Conservation (phyloP, 495 filamentous ascomycete species). For the Pseudevernia furfuracea region DNA sequence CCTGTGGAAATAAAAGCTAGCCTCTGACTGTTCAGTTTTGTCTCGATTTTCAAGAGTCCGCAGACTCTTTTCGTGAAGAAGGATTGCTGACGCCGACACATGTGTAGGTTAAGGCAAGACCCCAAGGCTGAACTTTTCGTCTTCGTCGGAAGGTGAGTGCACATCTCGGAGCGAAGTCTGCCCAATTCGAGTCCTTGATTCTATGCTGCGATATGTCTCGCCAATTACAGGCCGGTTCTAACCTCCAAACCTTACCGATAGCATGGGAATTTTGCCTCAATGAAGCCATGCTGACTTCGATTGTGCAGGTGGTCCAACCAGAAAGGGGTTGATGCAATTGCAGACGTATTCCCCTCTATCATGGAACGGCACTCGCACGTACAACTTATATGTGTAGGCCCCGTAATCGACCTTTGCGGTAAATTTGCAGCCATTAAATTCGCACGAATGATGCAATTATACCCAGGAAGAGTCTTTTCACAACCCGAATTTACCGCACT, state of each 20-base stretch:
- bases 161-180: no score
- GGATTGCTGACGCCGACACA: no score
- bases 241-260: no score
- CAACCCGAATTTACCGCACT: conserved; percentile 70
- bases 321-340: conserved; percentile 71
- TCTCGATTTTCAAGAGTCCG: no score
- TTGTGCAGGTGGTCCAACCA: conserved; percentile 64
- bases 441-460: conserved; percentile 61
- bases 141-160: no score
- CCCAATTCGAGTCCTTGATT: no score
- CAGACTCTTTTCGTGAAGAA: no score
- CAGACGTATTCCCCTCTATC: conserved; percentile 65
- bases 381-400: conserved; percentile 64
- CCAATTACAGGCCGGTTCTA: not conserved
- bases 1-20: no score
- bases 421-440: conserved; percentile 71
- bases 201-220: not conserved
- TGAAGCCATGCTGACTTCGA: not conserved
- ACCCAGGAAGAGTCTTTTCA: conserved; percentile 64
- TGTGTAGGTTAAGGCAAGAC: no score
- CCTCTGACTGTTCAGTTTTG: no score
- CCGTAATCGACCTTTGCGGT: conserved; percentile 71
- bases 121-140: no score
- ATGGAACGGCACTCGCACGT: conserved; percentile 58
- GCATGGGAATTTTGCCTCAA: no score